Conservation (phyloP, 345 rosid genomes). For the Acer campestre region DNA sequence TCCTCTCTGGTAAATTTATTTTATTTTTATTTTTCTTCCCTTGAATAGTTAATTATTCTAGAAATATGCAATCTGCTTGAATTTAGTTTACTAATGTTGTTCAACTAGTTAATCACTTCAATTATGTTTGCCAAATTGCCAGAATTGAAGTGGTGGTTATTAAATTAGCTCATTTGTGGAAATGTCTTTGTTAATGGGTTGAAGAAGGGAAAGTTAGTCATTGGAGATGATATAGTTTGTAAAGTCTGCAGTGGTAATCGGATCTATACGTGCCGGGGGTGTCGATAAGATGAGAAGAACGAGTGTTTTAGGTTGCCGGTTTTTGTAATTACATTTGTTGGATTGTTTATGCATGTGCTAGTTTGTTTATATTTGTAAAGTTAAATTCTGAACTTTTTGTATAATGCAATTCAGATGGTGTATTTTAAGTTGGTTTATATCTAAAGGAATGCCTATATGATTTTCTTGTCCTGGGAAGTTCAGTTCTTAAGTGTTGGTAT, state of each 20-base stretch:
- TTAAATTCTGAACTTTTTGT: background rate
- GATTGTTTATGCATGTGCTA: background rate
- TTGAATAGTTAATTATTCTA: background rate
- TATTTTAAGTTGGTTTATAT: background rate
- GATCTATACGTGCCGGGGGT: no score
- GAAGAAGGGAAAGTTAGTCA: background rate
- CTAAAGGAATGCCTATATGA: background rate
- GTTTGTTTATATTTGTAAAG: background rate
- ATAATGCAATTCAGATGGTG: no score
- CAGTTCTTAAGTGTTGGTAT: no score
- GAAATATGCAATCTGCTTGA: background rate
- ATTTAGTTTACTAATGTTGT: background rate
- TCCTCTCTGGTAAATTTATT: constrained; percentile 51
- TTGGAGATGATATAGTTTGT: background rate
- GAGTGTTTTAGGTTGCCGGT: background rate
- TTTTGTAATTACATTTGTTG: background rate
- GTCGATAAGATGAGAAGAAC: background rate
- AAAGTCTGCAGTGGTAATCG: background rate
- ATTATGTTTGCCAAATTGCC: no score
- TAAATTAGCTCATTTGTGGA: no score
- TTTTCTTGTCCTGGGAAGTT: background rate
- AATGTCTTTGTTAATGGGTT: background rate
- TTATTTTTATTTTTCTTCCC: no score
- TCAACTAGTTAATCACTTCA: no score
- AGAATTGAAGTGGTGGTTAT: no score